These are phyloP conservation scores for Hirsutella minnesotensis DNA, from an alignment of 2,329 filamentous ascomycete species.

Conservation along the genomic window DNA sequence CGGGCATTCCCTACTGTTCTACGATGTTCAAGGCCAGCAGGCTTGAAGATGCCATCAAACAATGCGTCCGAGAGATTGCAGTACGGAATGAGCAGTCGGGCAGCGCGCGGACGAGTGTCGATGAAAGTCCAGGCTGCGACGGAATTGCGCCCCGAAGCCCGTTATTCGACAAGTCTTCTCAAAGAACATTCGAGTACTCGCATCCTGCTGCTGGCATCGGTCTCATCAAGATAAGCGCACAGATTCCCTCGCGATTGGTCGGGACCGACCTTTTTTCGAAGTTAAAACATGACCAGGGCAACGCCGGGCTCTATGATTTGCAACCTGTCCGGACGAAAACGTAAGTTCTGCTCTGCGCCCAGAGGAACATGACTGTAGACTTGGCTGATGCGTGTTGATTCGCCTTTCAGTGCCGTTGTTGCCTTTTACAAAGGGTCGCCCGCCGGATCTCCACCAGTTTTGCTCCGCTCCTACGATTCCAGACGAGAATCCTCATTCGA, in stretches of 20 bases:
- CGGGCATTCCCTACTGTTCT: slow-evolving; percentile 85
- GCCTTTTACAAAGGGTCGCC: slow-evolving; percentile 79
- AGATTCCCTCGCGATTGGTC: too few relatives aligned
- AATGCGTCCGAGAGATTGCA: slow-evolving; percentile 79
- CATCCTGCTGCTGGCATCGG: too few relatives aligned
- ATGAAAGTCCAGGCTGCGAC: slow-evolving; percentile 29
- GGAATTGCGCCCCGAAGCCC: slow-evolving; percentile 74
- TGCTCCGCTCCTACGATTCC: slow-evolving; percentile 91
- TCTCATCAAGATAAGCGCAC: too few relatives aligned
- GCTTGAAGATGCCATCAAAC: slow-evolving; percentile 84
- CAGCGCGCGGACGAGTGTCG: too few relatives aligned
- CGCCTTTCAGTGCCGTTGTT: slow-evolving; percentile 61
- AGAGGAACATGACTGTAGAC: not conserved
- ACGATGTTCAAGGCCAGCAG: slow-evolving; percentile 96
- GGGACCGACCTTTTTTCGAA: too few relatives aligned
- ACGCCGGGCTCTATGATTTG: too few relatives aligned
- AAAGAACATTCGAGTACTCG: too few relatives aligned
- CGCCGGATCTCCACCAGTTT: slow-evolving; percentile 52
- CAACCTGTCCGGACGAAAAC: slow-evolving; percentile 11
- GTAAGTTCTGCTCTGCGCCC: slow-evolving; percentile 18
- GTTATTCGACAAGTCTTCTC: not conserved
- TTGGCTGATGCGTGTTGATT: not conserved
- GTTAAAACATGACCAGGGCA: too few relatives aligned
- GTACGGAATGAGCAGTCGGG: slow-evolving; percentile 62
- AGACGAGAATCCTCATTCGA: slow-evolving; percentile 82